phyloP scores from a whole-genome alignment of 225 moss, liverwort and hornwort species.

The Physcomitrium patens region DNA sequence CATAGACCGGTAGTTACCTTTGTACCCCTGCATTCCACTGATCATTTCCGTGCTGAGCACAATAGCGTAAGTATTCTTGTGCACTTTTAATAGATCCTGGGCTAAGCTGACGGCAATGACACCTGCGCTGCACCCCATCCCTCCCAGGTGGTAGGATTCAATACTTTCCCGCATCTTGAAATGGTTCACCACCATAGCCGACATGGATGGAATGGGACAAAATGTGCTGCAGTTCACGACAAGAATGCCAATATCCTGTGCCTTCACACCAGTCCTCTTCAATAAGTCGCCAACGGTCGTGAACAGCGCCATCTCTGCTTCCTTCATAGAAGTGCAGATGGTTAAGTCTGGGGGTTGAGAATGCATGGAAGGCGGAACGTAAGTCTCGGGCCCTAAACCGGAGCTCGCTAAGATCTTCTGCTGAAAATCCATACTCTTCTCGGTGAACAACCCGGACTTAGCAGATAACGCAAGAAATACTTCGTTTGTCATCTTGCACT shows the following conservation, averaged over 20 bases:
- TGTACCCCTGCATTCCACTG: conserved; percentile 40
- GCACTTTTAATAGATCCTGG: conserved; percentile 45
- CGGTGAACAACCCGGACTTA: conserved; percentile 20
- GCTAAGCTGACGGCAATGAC: conserved; percentile 42
- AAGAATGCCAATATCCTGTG: conserved; percentile 36
- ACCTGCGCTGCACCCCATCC: conserved; percentile 60
- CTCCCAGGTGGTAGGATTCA: conserved; percentile 49
- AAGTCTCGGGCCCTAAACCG: conserved; percentile 48
- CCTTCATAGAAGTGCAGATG: conserved; percentile 20
- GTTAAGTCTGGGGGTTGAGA: conserved; percentile 25
- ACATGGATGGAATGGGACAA: conserved; percentile 49
- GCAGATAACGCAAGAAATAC: conserved; percentile 29
- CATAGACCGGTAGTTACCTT: conserved; percentile 53
- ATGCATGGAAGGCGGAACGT: conserved; percentile 46
- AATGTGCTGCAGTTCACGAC: conserved; percentile 49
- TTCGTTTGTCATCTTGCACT: conserved; percentile 45
- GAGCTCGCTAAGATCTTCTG: conserved; percentile 38
- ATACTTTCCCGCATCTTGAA: conserved; percentile 44
- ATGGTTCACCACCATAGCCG: conserved; percentile 49
- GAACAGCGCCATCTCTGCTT: conserved; percentile 36
- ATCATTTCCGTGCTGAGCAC: conserved; percentile 50
- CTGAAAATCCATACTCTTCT: conserved; percentile 43
- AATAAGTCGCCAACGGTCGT: conserved; percentile 35
- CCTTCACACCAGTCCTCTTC: conserved; percentile 28
- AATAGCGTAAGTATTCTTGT: conserved; percentile 39